phyloP scores from a whole-genome alignment of 192 early-diverging fungal species.

The Diversispora eburnea region DNA sequence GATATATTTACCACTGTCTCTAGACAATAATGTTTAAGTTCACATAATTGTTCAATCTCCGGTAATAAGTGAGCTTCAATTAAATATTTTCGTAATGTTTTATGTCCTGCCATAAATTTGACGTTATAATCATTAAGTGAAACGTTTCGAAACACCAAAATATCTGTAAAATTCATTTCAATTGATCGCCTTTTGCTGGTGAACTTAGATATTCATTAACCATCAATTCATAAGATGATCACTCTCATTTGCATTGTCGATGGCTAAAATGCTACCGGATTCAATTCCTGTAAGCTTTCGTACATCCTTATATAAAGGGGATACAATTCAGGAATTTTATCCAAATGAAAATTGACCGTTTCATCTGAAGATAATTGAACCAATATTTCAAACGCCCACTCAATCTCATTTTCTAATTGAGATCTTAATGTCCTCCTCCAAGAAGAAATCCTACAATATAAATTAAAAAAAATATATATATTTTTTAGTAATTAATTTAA shows the following conservation, averaged over 20 bases:
- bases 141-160: constrained; percentile 73
- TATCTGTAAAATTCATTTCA: constrained; percentile 70
- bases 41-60: constrained; percentile 44
- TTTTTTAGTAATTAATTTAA: constrained; percentile 10
- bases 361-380: constrained; percentile 62
- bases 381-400: constrained; percentile 83
- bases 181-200: constrained; percentile 38
- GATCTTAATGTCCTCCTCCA: constrained; percentile 68
- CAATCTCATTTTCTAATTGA: constrained; percentile 79
- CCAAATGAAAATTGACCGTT: constrained; percentile 63
- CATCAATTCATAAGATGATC: constrained; percentile 12
- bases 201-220: constrained; percentile 41
- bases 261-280: constrained; percentile 22
- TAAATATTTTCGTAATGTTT: constrained; percentile 46
- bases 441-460: constrained; percentile 55
- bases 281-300: constrained; percentile 16
- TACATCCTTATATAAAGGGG: constrained; percentile 61
- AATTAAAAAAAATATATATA: constrained; percentile 15
- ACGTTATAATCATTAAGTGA: constrained; percentile 67
- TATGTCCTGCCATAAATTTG: constrained; percentile 44
- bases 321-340: constrained; percentile 57
- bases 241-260: constrained; percentile 28
- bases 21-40: constrained; percentile 62
- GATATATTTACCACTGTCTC: constrained; percentile 73
- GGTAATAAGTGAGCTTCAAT: constrained; percentile 62